Base-by-base conservation (phyloP, 78 protist genomes). In the Monosiga brevicollis region DNA sequence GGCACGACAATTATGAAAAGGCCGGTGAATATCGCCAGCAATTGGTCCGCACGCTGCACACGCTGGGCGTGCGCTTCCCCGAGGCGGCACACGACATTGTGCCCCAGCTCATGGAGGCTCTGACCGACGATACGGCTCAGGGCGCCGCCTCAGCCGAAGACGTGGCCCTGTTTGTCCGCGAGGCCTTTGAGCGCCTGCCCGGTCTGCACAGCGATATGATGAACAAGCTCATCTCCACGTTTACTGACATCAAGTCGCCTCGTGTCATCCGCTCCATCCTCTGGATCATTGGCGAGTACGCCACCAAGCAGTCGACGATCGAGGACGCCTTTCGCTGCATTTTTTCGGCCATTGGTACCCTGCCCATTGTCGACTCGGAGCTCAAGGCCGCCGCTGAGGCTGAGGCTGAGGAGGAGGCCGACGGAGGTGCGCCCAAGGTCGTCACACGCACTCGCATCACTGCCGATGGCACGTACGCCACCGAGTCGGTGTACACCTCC, bases 201-300 rank as follows among this genome's bases (percentile, higher is more conserved):
- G n/a, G 80, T n/a, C 87, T 95, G 35, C 86, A 96, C 40, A 76
- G 62, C 41, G 0, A 36, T 0, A 73, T 94, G 38, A 36, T 94
- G 42, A 40, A 25, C 2, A 85, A 87, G 74, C 87, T 94, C 41
- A 43, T 93, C 24, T 87, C 78, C 34, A 41, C 41, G 32, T 89
- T 94, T 24, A 40, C 88, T 38, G 11, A 55, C 78, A 89, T 94
- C 73, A 62, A 72, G 25, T 42, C 87, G 37, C 34, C 86, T 36
- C 49, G 82, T 78, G 96, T 94, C 29, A 88, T 82, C 62, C 90
- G 98, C 76, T 77, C 87, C 37, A 90, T 94, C 6, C 81, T 94
- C 41, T 96, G 99, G 99, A 86, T 94, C 36, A 49, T 49, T 29
- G 88, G 95, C 24, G 93, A 90, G 76, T 93, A 94, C 77, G 42